phyloP scores from a whole-genome alignment of 495 filamentous ascomycete species.

The Mycothermus thermophilus region DNA sequence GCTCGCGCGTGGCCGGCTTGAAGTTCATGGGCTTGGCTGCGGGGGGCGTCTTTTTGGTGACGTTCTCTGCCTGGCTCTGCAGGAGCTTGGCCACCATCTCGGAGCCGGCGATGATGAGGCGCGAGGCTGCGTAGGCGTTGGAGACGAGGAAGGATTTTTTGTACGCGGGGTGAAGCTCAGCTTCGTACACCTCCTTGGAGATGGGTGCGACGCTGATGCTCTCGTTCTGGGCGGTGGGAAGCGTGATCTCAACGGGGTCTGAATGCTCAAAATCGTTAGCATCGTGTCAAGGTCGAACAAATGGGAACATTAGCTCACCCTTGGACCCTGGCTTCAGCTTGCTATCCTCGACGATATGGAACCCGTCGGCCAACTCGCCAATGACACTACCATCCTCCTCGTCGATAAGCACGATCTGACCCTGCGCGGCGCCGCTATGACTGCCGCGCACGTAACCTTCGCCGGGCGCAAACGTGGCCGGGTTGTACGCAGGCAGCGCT shows the following conservation, averaged over 20 bases:
- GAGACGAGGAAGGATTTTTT: slow-evolving; percentile 74
- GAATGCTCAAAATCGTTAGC: background rate
- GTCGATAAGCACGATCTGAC: slow-evolving; percentile 85
- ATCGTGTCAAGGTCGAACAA: no score
- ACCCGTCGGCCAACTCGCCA: slow-evolving; percentile 74
- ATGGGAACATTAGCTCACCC: slow-evolving; percentile 37
- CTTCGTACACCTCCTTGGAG: slow-evolving; percentile 63
- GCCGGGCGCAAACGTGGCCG: slow-evolving; percentile 61
- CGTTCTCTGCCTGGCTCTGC: slow-evolving; percentile 60
- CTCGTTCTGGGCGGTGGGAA: slow-evolving; percentile 59
- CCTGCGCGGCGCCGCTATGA: slow-evolving; percentile 34
- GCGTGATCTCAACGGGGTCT: slow-evolving; percentile 86
- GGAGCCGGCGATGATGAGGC: slow-evolving; percentile 80
- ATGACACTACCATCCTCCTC: slow-evolving; percentile 94
- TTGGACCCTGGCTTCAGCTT: slow-evolving; percentile 72
- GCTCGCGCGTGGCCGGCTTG: slow-evolving; percentile 67
- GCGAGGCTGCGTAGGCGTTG: slow-evolving; percentile 77
- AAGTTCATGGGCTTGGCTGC: slow-evolving; percentile 70
- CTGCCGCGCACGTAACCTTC: slow-evolving; percentile 55
- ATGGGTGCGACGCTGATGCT: slow-evolving; percentile 61
- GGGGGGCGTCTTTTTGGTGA: slow-evolving; percentile 66
- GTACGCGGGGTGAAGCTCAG: slow-evolving; percentile 81
- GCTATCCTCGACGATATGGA: slow-evolving; percentile 61
- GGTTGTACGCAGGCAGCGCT: slow-evolving; percentile 55
- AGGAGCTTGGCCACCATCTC: slow-evolving; percentile 63